Evolutionary conservation across 2,329 filamentous ascomycete genomes (phyloP), one percentile per base, ranked within the genome.

Genomic region (Neonectria ditissima): DNA sequence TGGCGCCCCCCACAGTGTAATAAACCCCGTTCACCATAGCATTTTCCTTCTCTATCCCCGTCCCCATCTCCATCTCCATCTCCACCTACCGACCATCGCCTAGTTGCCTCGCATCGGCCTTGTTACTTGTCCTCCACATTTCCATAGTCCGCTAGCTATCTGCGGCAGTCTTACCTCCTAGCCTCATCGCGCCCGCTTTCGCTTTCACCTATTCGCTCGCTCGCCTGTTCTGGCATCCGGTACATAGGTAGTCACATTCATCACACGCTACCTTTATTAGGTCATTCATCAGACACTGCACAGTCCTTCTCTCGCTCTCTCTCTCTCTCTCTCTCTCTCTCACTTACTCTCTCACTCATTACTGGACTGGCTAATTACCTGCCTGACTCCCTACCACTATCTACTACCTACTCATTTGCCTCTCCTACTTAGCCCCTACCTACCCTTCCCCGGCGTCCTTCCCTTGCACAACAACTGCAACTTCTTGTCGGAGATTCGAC

Each of bases 1-100:
- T 14, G 51, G 22, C 18, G 58, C 51, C 58, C 57, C 57, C 52
- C 52, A 61, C 58, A 61, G 58, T 55, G 58, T 55, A 50, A 50
- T n/a, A n/a, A n/a, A n/a, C n/a, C 47, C 45, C 52, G 5, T 22
- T n/a, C 13, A n/a, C 26, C 37, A 50, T 47, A 43, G 24, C 24
- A 26, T 26, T 26, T 26, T 26, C 24, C 51, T 43, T 34, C 26
- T 28, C 18, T 13, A 54, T 53, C 22, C 14, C 9, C 26, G 55
- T 34, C 47, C 53, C 45, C 51, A 50, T 34, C 26, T 28, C 18
- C n/a, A 54, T 53, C 22, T 20, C 9, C 26, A 61, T 34, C 47
- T 56, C 45, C 53, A 47, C 45, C 52, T 62, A 24, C 50, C 57
- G 57, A 39, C 47, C 51, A 45, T 24, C 26, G 32, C 37, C 47